A percentile compares a stretch with the other conserved stretches of the same genome.
Conservation (phyloP, 1,139 yeast species). For the Sugiyamaella sp. region DNA sequence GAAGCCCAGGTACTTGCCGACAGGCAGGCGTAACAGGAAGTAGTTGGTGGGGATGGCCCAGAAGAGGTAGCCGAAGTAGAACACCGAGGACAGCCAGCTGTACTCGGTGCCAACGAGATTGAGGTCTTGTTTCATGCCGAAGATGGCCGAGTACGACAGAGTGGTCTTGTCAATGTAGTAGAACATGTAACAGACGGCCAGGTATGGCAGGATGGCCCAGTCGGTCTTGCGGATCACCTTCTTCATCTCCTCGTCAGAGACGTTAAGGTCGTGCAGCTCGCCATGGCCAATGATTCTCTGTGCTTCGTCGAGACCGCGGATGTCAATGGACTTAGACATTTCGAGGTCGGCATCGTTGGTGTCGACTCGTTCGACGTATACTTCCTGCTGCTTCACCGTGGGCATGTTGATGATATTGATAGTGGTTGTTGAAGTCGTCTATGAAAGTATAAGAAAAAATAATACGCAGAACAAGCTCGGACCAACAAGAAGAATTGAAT, state of each 20-base stretch:
- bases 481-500: background rate
- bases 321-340: conserved; percentile 9
- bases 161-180: conserved; percentile 71
- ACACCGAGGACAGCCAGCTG: conserved; percentile 63
- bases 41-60: conserved; percentile 59
- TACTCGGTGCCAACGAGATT: conserved; percentile 47
- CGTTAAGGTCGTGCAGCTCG: conserved; percentile 16
- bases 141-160: conserved; percentile 60
- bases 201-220: conserved; percentile 54
- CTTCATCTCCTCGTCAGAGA: conserved; percentile 32
- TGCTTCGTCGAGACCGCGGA: conserved; percentile 15
- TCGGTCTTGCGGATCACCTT: conserved; percentile 53
- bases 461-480: background rate
- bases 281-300: conserved; percentile 17
- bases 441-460: too few relatives aligned
- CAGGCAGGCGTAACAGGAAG: conserved; percentile 55
- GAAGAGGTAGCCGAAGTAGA: conserved; percentile 55
- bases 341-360: conserved; percentile 8
- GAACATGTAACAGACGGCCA: conserved; percentile 54
- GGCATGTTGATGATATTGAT: background rate
- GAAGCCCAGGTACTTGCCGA: conserved; percentile 54
- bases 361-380: conserved; percentile 9
- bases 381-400: background rate
- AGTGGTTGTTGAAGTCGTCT: too few relatives aligned
- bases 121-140: conserved; percentile 54